Percentiles rank a stretch among this genome's conserved stretches.
These are phyloP conservation scores for Podaxis mareebaensis DNA, from an alignment of 768 basidiomycete genomes.

Conservation along the genomic window DNA sequence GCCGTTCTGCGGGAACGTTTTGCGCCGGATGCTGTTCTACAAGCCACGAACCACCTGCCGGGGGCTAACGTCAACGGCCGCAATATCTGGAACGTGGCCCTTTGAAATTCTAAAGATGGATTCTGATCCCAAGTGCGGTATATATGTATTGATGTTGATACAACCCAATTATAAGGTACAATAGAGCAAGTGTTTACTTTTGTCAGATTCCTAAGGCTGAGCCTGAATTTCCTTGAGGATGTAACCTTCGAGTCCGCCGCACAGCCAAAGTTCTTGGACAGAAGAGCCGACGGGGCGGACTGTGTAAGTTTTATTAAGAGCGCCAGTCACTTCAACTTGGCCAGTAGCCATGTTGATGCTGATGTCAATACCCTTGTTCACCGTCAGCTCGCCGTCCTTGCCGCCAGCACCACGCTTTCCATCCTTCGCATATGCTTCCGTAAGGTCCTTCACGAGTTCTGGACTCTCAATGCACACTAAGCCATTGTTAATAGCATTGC, in stretches of 20 bases:
- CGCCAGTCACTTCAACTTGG: constrained; percentile 52
- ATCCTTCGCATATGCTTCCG: constrained; percentile 68
- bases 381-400: constrained; percentile 78
- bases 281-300: constrained; percentile 85
- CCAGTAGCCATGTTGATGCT: constrained; percentile 73
- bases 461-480: constrained; percentile 94
- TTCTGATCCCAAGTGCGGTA: not conserved
- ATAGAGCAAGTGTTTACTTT: constrained; percentile 8
- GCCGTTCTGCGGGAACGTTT: constrained; percentile 66
- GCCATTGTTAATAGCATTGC: constrained; percentile 98
- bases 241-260: constrained; percentile 91
- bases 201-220: constrained; percentile 21
- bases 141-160: constrained; percentile 5
- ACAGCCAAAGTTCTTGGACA: constrained; percentile 97
- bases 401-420: constrained; percentile 81
- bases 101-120: constrained; percentile 34
- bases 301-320: constrained; percentile 54
- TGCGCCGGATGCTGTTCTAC: constrained; percentile 31
- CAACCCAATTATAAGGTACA: not conserved
- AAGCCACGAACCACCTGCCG: constrained; percentile 26
- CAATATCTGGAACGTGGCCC: constrained; percentile 57
- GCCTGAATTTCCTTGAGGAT: constrained; percentile 73
- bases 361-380: constrained; percentile 68
- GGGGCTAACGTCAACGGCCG: constrained; percentile 35
- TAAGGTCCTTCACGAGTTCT: constrained; percentile 84